These are phyloP conservation scores for Ophiocytium majus DNA, from an alignment of 352 stramenopile genomes.

Conservation along the genomic window DNA sequence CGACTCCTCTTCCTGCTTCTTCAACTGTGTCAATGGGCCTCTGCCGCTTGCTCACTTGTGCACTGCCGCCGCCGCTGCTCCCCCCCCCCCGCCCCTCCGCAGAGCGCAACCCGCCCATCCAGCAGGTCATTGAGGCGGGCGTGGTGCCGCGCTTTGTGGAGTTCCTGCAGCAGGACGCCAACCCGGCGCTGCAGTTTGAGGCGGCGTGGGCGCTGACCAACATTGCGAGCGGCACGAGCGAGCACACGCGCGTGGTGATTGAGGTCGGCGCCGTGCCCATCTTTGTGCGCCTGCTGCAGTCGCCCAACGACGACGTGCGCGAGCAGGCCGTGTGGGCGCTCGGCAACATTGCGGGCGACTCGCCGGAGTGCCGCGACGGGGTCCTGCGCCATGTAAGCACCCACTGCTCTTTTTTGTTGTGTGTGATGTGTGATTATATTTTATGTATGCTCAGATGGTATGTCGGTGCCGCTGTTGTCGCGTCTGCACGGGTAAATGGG, in stretches of 20 bases:
- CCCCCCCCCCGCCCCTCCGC: conserved; percentile 11
- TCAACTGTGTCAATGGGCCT: not conserved
- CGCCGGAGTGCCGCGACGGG: conserved; percentile 89
- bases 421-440: too few relatives aligned
- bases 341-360: conserved; percentile 99
- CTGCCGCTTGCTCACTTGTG: not conserved
- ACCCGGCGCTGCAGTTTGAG: conserved; percentile 92
- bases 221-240: conserved; percentile 94
- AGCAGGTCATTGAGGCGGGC: conserved; percentile 95
- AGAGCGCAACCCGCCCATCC: conserved; percentile 98
- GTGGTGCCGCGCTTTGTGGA: conserved; percentile 96
- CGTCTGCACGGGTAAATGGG: too few relatives aligned
- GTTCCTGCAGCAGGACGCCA: conserved; percentile 93
- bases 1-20: conserved; percentile 31
- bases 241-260: conserved; percentile 97
- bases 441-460: too few relatives aligned
- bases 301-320: conserved; percentile 92
- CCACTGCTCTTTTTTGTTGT: too few relatives aligned
- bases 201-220: conserved; percentile 99
- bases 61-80: not conserved
- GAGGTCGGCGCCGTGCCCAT: conserved; percentile 92
- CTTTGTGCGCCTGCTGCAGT: conserved; percentile 91
- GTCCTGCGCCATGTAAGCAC: conserved; percentile 70
- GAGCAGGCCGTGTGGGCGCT: conserved; percentile 91
- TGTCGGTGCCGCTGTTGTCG: too few relatives aligned